These are phyloP conservation scores for Psilocybe cubensis DNA, from an alignment of 768 basidiomycete genomes.

Conservation along the genomic window DNA sequence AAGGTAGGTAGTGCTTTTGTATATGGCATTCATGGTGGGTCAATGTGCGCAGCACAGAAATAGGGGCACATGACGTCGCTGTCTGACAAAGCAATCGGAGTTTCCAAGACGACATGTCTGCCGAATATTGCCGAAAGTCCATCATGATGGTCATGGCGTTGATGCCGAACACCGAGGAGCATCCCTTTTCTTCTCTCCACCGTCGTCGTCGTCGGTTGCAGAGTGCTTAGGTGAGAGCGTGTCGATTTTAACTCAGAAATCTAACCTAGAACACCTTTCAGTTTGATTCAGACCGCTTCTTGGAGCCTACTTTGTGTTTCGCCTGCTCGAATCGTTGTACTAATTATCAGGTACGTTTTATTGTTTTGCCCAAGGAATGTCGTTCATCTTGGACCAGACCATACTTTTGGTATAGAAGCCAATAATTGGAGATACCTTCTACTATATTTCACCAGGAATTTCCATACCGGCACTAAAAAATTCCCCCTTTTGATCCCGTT, in stretches of 20 bases:
- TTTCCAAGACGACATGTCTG: not conserved
- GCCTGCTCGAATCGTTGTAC: no score
- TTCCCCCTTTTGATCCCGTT: not conserved
- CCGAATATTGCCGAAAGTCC: no score
- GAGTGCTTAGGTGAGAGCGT: not conserved
- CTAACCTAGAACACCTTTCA: not conserved
- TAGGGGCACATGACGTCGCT: not conserved
- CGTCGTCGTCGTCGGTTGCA: not conserved
- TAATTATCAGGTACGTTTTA: no score
- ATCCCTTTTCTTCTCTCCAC: not conserved
- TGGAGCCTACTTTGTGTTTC: not conserved
- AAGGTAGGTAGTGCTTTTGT: no score
- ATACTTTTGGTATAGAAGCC: not conserved
- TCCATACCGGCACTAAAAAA: not conserved
- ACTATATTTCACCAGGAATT: not conserved
- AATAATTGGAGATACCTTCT: not conserved
- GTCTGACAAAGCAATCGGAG: not conserved
- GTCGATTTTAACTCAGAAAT: not conserved
- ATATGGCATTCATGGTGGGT: no score
- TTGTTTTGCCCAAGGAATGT: no score
- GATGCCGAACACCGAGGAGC: not conserved
- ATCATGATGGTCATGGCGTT: no score
- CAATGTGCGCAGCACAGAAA: no score
- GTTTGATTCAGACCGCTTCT: not conserved
- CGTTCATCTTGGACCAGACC: no score